These are phyloP conservation scores for Neopestalotiopsis sp. DNA, from an alignment of 2,329 filamentous ascomycete genomes.

Conservation along the genomic window DNA sequence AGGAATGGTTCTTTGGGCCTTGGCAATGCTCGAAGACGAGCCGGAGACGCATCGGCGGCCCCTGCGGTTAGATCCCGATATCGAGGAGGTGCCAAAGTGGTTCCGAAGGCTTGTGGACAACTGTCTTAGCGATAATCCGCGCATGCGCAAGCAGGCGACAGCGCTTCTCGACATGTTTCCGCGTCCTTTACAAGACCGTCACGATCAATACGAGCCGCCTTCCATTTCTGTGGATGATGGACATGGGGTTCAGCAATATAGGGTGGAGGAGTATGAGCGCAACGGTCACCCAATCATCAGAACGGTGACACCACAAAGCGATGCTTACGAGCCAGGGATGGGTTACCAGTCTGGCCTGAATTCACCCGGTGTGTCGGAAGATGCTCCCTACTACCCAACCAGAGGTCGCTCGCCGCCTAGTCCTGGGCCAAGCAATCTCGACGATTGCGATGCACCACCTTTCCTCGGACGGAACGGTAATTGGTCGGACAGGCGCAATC, in stretches of 20 bases:
- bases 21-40: conserved; percentile 87
- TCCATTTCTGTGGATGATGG: conserved; percentile 47
- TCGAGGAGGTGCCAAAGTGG: conserved; percentile 75
- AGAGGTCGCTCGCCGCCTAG: conserved; percentile 61
- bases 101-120: conserved; percentile 76
- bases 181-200: conserved; percentile 31
- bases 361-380: conserved; percentile 40
- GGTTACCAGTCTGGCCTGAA: conserved; percentile 40
- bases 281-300: conserved; percentile 42
- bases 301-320: conserved; percentile 46
- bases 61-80: conserved; percentile 61
- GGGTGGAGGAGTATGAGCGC: conserved; percentile 39
- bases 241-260: conserved; percentile 43
- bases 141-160: conserved; percentile 73
- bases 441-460: conserved; percentile 37
- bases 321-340: conserved; percentile 47
- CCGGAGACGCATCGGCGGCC: conserved; percentile 81
- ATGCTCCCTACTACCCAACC: conserved; percentile 50
- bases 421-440: conserved; percentile 50
- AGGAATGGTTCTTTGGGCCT: conserved; percentile 94
- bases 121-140: conserved; percentile 78
- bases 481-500: conserved; percentile 28
- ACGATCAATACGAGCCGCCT: conserved; percentile 32
- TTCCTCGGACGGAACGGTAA: conserved; percentile 24
- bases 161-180: conserved; percentile 75